Evolutionary conservation across 805 yeast genomes (phyloP), one percentile per base, ranked within the genome.

Genomic region (Metschnikowia lachancei): DNA sequence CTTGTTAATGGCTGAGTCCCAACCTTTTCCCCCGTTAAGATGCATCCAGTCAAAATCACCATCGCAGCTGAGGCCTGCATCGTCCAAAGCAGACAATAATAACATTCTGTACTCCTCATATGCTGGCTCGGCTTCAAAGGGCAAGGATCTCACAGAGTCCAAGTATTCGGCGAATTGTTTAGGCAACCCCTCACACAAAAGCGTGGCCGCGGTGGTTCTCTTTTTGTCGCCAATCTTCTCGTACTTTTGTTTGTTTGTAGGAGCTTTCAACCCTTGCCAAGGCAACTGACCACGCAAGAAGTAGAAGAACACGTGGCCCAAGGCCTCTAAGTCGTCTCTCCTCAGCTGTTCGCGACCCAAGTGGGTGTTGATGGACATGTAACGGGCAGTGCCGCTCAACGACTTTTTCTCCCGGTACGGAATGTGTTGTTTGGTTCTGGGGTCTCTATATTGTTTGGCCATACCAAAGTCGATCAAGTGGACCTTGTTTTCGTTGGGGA

Each of bases 191-290:
- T 88, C 82, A 53, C 97, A 91, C 58, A 92, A 77, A 12, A 82
- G 78, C 61, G 87, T 94, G 34, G 91, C 80, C 20, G 95, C 85
- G 6, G 96, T 88, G 41, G 95, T 82, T 81, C 91, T 82, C 68
- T 92, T 92, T 75, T 87, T 88, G 65, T 92, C 97, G 83, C 92
- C 83, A 59, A 92, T 94, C 52, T 97, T 80, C 70, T 92, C 97
- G 69, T 92, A 92, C 70, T 94, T 92, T 67, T 92, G 97, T 72
- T 95, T 87, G 72, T 92, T 92, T 13, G 97, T 89, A 20, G 92
- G 94, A 33, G 98, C 99, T 69, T 90, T 90, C 61, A 92, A 78
- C 3, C 99, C 99, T 70, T 92, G 99, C 99, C 99, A 92, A 45
- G 99, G 99, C 60, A 92, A 80, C 14, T 95, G 86, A 36, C 99